These are phyloP conservation scores for Lipomyces yamanashiensis DNA, from an alignment of 805 yeast species.

Conservation along the genomic window DNA sequence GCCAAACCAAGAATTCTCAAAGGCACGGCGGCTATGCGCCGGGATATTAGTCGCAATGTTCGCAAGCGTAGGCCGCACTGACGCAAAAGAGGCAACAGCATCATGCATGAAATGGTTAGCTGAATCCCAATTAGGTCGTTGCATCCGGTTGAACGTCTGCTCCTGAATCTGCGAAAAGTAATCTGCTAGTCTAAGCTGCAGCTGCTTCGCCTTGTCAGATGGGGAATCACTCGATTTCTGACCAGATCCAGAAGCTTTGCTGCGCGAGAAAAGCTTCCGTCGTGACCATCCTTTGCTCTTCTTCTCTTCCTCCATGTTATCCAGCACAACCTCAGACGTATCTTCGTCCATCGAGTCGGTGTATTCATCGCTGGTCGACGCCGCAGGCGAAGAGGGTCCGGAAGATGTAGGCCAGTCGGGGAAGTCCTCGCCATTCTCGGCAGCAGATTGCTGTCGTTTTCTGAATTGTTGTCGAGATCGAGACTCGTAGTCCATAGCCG, in stretches of 20 bases:
- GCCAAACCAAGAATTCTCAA: conserved; percentile 31
- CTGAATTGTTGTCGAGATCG: conserved; percentile 8
- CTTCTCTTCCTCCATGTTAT: conserved; percentile 15
- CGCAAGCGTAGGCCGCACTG: conserved; percentile 31
- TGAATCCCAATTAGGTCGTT: conserved; percentile 32
- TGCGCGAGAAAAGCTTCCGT: conserved; percentile 11
- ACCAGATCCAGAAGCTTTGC: background rate
- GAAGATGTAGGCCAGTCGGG: conserved; percentile 37
- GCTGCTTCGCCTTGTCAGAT: conserved; percentile 15
- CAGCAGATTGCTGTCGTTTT: background rate
- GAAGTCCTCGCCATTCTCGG: conserved; percentile 19
- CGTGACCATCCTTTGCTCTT: conserved; percentile 18
- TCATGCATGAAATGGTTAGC: conserved; percentile 29
- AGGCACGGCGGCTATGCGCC: conserved; percentile 28
- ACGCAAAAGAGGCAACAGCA: conserved; percentile 28
- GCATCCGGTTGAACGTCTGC: conserved; percentile 31
- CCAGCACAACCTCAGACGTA: background rate
- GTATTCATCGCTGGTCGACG: conserved; percentile 24
- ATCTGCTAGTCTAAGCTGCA: conserved; percentile 30
- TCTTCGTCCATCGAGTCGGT: conserved; percentile 15
- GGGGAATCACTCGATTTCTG: conserved; percentile 6
- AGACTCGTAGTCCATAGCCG: background rate
- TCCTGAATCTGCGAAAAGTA: conserved; percentile 24
- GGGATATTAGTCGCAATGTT: conserved; percentile 27
- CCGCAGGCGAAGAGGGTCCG: conserved; percentile 35